A percentile compares a stretch with the other conserved stretches of the same genome.
phyloP scores from a whole-genome alignment of 169 alveolate genomes.

The Perkinsus chesapeaki region DNA sequence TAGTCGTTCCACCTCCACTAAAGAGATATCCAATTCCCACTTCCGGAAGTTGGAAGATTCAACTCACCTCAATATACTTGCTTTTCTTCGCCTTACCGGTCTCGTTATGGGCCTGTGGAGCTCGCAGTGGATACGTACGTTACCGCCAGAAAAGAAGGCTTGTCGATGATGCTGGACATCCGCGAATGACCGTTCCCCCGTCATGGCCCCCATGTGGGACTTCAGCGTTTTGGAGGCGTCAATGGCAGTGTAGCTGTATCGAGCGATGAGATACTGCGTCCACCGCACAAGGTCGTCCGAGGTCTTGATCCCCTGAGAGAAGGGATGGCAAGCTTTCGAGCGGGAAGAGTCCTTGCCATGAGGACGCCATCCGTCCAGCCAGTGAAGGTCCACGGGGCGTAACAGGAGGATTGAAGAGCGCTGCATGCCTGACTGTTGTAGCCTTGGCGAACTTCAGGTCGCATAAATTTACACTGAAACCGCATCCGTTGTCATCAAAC shows the following conservation, averaged over 20 bases:
- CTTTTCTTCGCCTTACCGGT: background rate
- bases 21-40: background rate
- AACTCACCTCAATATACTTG: background rate
- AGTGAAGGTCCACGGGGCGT: background rate
- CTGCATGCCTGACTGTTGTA: background rate
- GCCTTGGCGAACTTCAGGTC: background rate
- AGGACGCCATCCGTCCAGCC: background rate
- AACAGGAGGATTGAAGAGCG: background rate
- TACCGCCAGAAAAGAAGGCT: background rate
- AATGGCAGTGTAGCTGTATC: background rate
- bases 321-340: background rate
- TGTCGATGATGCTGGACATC: background rate
- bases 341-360: background rate
- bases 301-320: background rate
- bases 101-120: background rate
- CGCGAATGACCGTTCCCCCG: background rate
- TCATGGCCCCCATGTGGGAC: background rate
- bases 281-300: background rate
- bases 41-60: background rate
- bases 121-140: background rate
- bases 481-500: no score
- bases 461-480: background rate
- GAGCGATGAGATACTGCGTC: background rate
- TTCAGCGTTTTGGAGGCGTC: background rate
- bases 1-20: background rate